Evolutionary conservation across 2,329 filamentous ascomycete genomes (phyloP), one percentile per base, ranked within the genome.

Genomic region (Scytalidium sp.): DNA sequence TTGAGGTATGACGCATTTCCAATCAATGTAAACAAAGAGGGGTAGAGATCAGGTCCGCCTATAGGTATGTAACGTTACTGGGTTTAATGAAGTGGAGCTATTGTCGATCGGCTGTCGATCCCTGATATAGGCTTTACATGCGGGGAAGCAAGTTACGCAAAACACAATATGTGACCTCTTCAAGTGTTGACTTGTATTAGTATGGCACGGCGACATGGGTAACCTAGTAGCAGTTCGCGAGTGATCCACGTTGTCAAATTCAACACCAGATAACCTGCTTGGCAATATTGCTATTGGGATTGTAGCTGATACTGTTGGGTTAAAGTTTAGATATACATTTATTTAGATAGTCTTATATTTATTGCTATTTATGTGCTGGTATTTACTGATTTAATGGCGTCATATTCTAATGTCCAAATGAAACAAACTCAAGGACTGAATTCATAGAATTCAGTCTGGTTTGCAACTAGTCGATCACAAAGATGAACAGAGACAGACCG

Each of bases 401-500:
- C 25, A 27, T 27, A 27, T 27, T 7, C 13, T 27, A 13, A 7
- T 27, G 13, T 27, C 7, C 25, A 7, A 27, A 7, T 45, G 10
- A 4, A 25, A 45, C 22, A 9, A 39, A 20, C 32, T 45, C 4
- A 45, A 45, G 22, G 23, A 36, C 23, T 45, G 20, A 45, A 45
- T 19, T 45, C 43, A 15, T 36, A 45, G 19, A 13, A 20, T 9
- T 36, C 27, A 20, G 43, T 45, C 15, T 45, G 23, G 15, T 29
- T 45, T 45, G 23, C 43, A 32, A 45, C 15, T 17, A 45, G 25
- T 17, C 27, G 43, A 29, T 50, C 56, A n/a, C 60, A 62, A 13
- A 61, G 45, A 40, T 62, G 50, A 5, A 57, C 54, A 21, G 43
- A 46, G 2, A 61, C 56, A 3, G 54, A 56, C 17, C 60, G 52